phyloP scores from a whole-genome alignment of 768 basidiomycete genomes.

The Trametes cinnabarina region DNA sequence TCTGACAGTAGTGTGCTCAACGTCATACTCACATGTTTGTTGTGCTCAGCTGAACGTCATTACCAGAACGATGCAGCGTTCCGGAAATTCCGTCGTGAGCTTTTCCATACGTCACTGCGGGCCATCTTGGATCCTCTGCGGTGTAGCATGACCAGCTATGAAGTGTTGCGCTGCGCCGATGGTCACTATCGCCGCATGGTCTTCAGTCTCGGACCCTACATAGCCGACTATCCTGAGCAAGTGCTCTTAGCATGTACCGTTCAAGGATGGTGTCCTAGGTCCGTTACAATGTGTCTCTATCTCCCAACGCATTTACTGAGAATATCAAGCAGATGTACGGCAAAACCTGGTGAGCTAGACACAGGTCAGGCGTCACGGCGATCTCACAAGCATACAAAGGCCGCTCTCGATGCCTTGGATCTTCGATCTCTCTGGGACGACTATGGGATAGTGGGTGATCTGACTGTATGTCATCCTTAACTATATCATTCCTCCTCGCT shows the following conservation, averaged over 20 bases:
- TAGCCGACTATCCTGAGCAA: slow-evolving; percentile 36
- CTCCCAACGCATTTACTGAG: too few relatives aligned
- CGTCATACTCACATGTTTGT: not conserved
- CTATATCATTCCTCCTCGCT: too few relatives aligned
- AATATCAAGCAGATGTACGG: slow-evolving; percentile 21
- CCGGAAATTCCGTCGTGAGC: slow-evolving; percentile 1
- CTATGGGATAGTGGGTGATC: slow-evolving; percentile 7
- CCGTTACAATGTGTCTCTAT: too few relatives aligned
- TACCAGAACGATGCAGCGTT: not conserved
- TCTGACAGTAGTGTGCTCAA: not conserved
- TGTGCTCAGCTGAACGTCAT: too few relatives aligned
- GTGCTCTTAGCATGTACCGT: slow-evolving; percentile 22
- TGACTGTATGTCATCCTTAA: too few relatives aligned
- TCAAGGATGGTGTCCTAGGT: slow-evolving; percentile 25
- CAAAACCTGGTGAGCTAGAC: slow-evolving; percentile 9
- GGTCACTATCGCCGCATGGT: slow-evolving; percentile 28
- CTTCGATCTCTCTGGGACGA: slow-evolving; percentile 1
- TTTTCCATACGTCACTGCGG: not conserved
- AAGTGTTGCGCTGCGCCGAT: slow-evolving; percentile 24
- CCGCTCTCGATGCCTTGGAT: not conserved
- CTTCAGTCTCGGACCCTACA: slow-evolving; percentile 31
- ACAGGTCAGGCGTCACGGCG: not conserved
- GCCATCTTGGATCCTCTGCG: not conserved
- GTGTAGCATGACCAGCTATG: not conserved
- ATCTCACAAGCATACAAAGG: not conserved